Evolutionary conservation across 768 basidiomycete species (phyloP), one percentile per base, ranked within the genome.

Genomic region (Glaciozyma antarctica): DNA sequence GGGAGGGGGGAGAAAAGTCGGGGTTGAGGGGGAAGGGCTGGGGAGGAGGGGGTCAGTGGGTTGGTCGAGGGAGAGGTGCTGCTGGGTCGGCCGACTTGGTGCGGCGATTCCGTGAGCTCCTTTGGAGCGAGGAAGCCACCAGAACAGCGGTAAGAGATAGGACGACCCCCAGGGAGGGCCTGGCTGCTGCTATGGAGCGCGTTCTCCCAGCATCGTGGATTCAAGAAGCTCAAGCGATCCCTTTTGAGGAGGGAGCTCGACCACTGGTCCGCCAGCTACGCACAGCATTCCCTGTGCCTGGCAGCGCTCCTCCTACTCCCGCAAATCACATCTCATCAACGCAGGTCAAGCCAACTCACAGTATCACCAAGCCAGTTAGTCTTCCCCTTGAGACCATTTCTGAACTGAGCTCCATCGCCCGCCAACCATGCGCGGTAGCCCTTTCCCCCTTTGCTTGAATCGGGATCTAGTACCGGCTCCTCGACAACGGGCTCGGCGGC

Each of bases 11-110:
- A 83, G 77, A 92, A 94, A 1, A 86, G 84, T 8, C n/a, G n/a
- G 84, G 84, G 73, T 94, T 93, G 77, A 88, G 79, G 17, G 88
- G 88, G 75, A 92, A 92, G 0, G 89, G 90, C 89, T 92, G 65
- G n/a, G 41, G 24, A 30, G 5, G 44, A 0, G 32, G 2, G 48
- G 12, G 63, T 26, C 6, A 22, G 32, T 5, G 8, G 0, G 43
- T 10, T n/a, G 17, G 5, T 19, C 22, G n/a, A 28, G 16, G 22
- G 59, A 38, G 17, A 2, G 41, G 3, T 0, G 38, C 8, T 7
- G 38, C 24, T 24, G 53, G 34, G 8, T 34, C 22, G 34, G 34
- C 4, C 34, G 38, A 53, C 8, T 13, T 17, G 16, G 32, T 16
- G 5, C 9, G 12, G 17, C 15, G 32, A 13, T 17, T 19, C 1